Conservation (phyloP, 163 green algal genomes). For the Scenedesmus sp. region DNA sequence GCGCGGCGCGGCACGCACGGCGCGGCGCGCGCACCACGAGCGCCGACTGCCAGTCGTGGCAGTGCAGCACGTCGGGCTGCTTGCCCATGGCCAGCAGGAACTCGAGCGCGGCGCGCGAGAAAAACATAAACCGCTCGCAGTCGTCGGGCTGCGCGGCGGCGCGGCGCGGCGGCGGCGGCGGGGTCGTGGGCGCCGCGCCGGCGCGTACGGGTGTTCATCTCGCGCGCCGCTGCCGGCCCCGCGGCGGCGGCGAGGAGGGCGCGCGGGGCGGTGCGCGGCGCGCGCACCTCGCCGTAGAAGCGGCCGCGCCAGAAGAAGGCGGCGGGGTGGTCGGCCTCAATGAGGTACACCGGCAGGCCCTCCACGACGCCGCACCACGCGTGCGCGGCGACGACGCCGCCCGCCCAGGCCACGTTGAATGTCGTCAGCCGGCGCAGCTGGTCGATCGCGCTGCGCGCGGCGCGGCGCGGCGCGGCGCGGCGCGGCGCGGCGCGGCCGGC, state of each 20-base stretch:
- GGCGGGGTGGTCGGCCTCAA: conserved; percentile 64
- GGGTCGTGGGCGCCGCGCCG: too few relatives aligned
- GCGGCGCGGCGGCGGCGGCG: too few relatives aligned
- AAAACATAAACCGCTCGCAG: conserved; percentile 86
- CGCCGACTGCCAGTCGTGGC: conserved; percentile 95
- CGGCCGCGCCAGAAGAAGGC: conserved; percentile 74
- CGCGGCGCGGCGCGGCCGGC: too few relatives aligned
- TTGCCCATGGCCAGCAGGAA: conserved; percentile 81
- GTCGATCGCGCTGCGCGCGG: conserved; percentile 14
- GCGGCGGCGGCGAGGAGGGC: too few relatives aligned
- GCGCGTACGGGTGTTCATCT: too few relatives aligned
- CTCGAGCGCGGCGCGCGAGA: conserved; percentile 89
- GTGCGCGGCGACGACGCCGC: conserved; percentile 40
- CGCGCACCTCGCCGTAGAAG: conserved; percentile 76
- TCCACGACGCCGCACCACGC: conserved; percentile 78
- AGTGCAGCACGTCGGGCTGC: conserved; percentile 93
- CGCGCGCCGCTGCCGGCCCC: too few relatives aligned
- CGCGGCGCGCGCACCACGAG: conserved; percentile 51
- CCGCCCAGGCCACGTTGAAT: conserved; percentile 48
- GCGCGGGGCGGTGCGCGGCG: conserved; percentile 69
- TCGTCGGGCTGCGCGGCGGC: conserved; percentile 67
- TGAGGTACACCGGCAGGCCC: conserved; percentile 81
- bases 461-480: too few relatives aligned
- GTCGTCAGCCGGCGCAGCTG: conserved; percentile 43
- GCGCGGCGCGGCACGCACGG: background rate